Evolutionary conservation across 305 asterid species (phyloP), one percentile per base, ranked within the genome.

Genomic region (Solanum aculeatissimum): DNA sequence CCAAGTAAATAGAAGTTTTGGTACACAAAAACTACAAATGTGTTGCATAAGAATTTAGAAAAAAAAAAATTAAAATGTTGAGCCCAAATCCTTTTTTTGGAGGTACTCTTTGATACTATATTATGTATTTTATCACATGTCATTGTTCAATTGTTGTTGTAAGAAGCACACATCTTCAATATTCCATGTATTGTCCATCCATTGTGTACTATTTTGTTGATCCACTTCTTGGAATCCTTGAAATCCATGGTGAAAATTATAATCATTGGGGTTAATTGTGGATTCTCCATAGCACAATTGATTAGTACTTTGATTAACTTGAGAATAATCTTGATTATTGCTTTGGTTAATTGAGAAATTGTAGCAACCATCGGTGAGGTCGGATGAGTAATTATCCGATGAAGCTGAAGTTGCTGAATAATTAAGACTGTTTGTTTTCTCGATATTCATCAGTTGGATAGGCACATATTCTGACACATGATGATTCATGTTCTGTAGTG

Each of bases 351-450:
- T 81, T 6, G 91, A 66, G 66, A 90, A 89, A 71, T 92, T 92
- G 85, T 89, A 89, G 55, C 92, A 92, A 66, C 94, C 91, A 4
- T 95, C 98, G 9, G 95, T 90, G 53, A 92, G 83, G 86, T 93
- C 98, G 4, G 99, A 92, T 8, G 81, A 90, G 66, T 90, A 89
- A 0, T 97, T 93, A 74, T 92, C 98, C 1, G 99, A 92, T 4
- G 99, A 93, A 7, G 91, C 92, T n/a, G 91, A 92, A 12, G 92
- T 89, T 90, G 93, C 85, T 0, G 97, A 95, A 77, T 77, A 51
- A 77, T 77, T 77, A 27, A 77, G 62, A 77, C 7, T 2, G 82
- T 77, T 77, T 77, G 65, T 77, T 77, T 77, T 77, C 2, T 77
- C 27, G 9, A 25, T 49, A 49, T 75, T 49, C 45, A 12, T 6